These are phyloP conservation scores for Rheum nobile DNA, from an alignment of 148 eudicot genomes.

Conservation along the genomic window DNA sequence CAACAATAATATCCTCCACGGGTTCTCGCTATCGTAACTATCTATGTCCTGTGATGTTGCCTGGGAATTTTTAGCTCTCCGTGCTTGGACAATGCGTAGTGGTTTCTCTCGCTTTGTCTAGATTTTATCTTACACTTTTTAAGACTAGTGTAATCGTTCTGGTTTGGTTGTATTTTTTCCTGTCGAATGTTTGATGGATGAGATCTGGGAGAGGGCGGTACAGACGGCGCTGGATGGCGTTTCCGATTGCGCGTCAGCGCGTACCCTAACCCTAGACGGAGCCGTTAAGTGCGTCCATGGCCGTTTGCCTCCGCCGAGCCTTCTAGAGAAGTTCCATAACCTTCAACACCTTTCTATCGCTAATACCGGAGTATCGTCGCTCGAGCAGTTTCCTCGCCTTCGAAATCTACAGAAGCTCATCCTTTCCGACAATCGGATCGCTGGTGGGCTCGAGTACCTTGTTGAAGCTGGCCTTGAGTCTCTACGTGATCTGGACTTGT, in stretches of 20 bases:
- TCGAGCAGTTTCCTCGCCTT: conserved; percentile 67
- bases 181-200: conserved; percentile 44
- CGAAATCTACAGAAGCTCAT: conserved; percentile 50
- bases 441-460: conserved; percentile 59
- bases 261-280: conserved; percentile 80
- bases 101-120: neutral
- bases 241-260: conserved; percentile 31
- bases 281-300: conserved; percentile 82
- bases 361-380: conserved; percentile 61
- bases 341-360: conserved; percentile 74
- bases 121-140: neutral
- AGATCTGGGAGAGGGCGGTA: conserved; percentile 95
- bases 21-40: neutral
- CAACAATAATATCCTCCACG: neutral
- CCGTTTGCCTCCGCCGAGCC: conserved; percentile 55
- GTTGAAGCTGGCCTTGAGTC: conserved; percentile 59
- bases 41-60: neutral
- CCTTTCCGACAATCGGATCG: conserved; percentile 72
- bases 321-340: conserved; percentile 63
- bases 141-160: neutral
- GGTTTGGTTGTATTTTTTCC: neutral
- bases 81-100: neutral
- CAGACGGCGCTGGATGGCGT: conserved; percentile 81
- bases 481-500: conserved; percentile 73
- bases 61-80: neutral